Base-by-base conservation (phyloP, 2,329 filamentous ascomycete genomes). In the Penicillium frequentans region DNA sequence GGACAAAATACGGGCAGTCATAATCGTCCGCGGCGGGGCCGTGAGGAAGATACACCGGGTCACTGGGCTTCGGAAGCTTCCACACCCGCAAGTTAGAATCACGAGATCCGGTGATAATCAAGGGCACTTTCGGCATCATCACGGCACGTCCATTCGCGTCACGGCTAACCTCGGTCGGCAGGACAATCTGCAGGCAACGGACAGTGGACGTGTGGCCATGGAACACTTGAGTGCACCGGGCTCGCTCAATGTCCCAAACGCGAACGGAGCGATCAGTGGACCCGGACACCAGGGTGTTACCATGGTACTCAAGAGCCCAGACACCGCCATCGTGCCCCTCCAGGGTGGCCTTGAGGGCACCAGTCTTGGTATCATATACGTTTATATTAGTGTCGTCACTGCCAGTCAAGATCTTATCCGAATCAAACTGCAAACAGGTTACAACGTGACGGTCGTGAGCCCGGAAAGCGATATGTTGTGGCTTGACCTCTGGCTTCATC, bases 371-470 rank as follows among this genome's bases (percentile, higher is more conserved):
- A 70, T 98, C 93, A 73, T 98, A 99, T 31, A 99, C 92, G 68
- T 99, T 93, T 68, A 99, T 99, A 61, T 97, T 88, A 4, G 93
- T 96, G 71, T 99, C 95, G 72, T 99, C 95, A 70, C 93, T 98
- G 26, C 95, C 95, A 1, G 95, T 99, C 64, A 99, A 84, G 64
- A 99, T 97, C 77, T 98, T 98, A 80, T 99, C 93, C 49, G 93
- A 90, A 70, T 99, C 95, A 68, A 99, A 99, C 72, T 99, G 93
- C 53, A 99, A 82, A 71, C 95, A 99, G 16, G 95, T 99, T 52
- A 99, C 96, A 59, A 99, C 95, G 77, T 98, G 93, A 33, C 91
- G 87, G 58, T 95, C 91, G 70, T 99, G 95, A 5, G 95, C 95
- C n/a, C 91, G 88, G 75, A 99, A 98, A 5, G 95, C 95, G 57